Base-by-base conservation (phyloP, 1,284 basidiomycete genomes). In the Trichosporon coremiiforme region DNA sequence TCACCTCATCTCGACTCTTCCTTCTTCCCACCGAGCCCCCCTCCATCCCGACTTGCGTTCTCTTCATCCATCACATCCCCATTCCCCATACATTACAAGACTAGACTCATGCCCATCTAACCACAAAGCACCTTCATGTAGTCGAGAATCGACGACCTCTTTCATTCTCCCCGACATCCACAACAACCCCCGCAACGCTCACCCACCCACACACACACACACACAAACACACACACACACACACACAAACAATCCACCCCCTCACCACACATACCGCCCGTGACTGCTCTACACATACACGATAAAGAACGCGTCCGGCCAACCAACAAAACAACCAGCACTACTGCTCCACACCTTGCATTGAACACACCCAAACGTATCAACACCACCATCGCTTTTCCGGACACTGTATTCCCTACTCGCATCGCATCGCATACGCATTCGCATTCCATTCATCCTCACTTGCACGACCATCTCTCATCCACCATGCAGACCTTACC, bases 341-440 rank as follows among this genome's bases (percentile, higher is more conserved):
- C 41, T 5, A 8, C 47, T 22, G 20, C n/a, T 20, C 6, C 47
- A 4, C n/a, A n/a, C n/a, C 47, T 53, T 53, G 47, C 47, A 53
- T 53, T 53, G 20, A 53, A 53, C 47, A 38, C 33, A n/a, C n/a
- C n/a, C 20, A 53, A n/a, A 3, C 33, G 15, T 17, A 45, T 53
- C 47, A 22, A 53, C 47, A 10, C n/a, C 20, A 3, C 8, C 33
- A 22, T 22, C 47, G 47, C 47, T 53, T 9, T 33, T n/a, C 47
- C 47, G 20, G 20, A 53, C 20, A 53, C 47, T 53, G 47, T 53
- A 53, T 53, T 53, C 47, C 47, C 47, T 53, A 53, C 47, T 53
- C n/a, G 47, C 47, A 53, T 53, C 47, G 47, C 47, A 53, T 53
- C 47, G 47, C 47, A 53, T 22, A 22, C 47, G 20, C 47, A 53